Evolutionary conservation across 2,329 filamentous ascomycete species (phyloP).

Genomic region (Fusarium nanum): DNA sequence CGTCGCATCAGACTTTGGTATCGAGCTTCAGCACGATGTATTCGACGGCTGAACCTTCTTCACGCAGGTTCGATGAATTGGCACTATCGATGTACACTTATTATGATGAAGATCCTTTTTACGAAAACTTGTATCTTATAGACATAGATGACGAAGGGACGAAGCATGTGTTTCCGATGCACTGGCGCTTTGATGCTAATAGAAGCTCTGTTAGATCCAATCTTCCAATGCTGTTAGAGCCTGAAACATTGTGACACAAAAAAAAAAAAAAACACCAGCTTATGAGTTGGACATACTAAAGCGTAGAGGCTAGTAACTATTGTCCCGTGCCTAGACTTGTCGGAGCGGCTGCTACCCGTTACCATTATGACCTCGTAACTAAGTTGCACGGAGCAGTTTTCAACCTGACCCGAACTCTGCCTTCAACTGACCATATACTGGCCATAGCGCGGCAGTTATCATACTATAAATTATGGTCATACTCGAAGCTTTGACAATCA

Average conservation of each 20-base stretch:
- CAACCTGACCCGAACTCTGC: not conserved
- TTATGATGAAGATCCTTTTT: constrained; percentile 9
- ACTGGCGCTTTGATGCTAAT: constrained; percentile 2
- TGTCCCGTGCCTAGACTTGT: not conserved
- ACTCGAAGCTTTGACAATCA: not conserved
- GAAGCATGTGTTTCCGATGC: not conserved
- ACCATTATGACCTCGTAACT: not conserved
- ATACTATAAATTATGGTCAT: not conserved
- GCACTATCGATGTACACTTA: constrained; percentile 18
- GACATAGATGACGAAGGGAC: constrained; percentile 25
- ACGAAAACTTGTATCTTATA: constrained; percentile 20
- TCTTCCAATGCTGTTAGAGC: not conserved
- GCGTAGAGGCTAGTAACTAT: not conserved
- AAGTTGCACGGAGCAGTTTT: constrained; percentile 7
- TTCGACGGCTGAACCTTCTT: constrained; percentile 76
- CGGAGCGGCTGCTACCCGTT: not conserved
- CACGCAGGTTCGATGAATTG: not conserved
- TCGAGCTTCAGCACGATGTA: constrained; percentile 88
- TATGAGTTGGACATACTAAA: not conserved
- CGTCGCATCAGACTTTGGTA: constrained; percentile 90
- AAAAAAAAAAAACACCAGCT: not conserved
- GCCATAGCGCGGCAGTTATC: not conserved
- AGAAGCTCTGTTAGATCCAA: constrained; percentile 4
- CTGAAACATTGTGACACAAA: not conserved
- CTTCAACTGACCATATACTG: not conserved